Evolutionary conservation across 2,329 filamentous ascomycete genomes (phyloP).

Genomic region (Aspergillus glaucus): DNA sequence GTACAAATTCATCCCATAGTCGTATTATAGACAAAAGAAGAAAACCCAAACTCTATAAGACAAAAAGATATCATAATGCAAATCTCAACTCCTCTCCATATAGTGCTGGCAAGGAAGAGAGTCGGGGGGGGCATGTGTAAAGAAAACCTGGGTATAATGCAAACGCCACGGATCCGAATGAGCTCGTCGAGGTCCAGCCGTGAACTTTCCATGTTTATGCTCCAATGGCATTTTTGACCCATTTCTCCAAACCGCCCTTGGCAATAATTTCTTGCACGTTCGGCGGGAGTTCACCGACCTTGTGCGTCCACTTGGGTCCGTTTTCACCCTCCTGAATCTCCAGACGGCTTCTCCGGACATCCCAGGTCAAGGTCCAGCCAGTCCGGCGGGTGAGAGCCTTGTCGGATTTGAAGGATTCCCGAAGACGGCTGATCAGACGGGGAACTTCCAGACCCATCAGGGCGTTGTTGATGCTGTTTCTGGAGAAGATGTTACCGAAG

Average conservation of each 20-base stretch:
- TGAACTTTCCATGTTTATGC: constrained; percentile 6
- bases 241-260: constrained; percentile 69
- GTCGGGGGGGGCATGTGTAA: neutral
- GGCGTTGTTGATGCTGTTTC: constrained; percentile 38
- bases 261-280: constrained; percentile 86
- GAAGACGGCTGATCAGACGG: constrained; percentile 29
- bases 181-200: neutral
- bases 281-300: constrained; percentile 73
- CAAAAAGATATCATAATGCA: neutral
- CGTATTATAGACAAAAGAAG: neutral
- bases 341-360: constrained; percentile 66
- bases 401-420: constrained; percentile 31
- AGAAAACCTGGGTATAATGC: constrained; percentile 1
- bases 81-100: neutral
- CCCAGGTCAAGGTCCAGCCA: constrained; percentile 79
- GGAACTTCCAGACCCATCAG: constrained; percentile 37
- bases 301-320: constrained; percentile 67
- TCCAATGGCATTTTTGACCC: constrained; percentile 66
- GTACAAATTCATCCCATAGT: neutral
- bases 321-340: constrained; percentile 62
- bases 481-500: constrained; percentile 36
- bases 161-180: neutral
- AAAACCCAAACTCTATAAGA: neutral
- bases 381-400: constrained; percentile 60
- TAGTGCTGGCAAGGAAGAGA: neutral